Evolutionary conservation across 805 yeast species (phyloP).

Genomic region (Nakazawaea siamensis): DNA sequence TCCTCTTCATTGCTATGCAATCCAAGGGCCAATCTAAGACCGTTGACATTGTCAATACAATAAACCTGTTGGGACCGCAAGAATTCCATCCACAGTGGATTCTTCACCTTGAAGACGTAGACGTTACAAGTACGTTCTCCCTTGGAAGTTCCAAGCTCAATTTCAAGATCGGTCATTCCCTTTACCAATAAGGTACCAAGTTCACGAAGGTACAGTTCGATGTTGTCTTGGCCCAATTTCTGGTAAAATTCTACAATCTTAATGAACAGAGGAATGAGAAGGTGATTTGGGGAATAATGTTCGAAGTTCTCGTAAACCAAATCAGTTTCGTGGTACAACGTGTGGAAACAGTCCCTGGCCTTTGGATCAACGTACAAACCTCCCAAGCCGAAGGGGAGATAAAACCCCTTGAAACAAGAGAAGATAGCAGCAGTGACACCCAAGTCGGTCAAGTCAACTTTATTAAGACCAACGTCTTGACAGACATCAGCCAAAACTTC

Average conservation of each 20-base stretch:
- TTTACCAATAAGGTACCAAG: background rate
- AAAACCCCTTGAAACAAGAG: conserved; percentile 5
- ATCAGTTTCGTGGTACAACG: conserved; percentile 22
- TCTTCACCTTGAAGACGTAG: conserved; percentile 2
- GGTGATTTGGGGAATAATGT: conserved; percentile 15
- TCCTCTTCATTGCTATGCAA: too few relatives aligned
- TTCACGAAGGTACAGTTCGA: conserved; percentile 1
- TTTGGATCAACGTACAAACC: conserved; percentile 4
- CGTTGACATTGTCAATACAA: too few relatives aligned
- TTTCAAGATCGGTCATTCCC: conserved; percentile 1
- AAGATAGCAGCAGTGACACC: conserved; percentile 6
- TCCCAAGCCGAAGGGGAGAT: conserved; percentile 15
- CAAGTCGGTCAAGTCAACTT: conserved; percentile 6
- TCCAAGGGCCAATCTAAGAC: too few relatives aligned
- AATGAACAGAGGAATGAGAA: conserved; percentile 7
- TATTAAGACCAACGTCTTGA: conserved; percentile 10
- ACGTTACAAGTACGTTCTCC: conserved; percentile 1
- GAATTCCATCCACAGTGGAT: conserved; percentile 2
- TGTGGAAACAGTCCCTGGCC: background rate
- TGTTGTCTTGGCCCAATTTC: background rate
- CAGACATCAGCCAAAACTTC: conserved; percentile 10
- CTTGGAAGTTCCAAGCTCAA: background rate
- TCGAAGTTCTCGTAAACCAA: conserved; percentile 29
- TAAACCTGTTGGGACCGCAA: too few relatives aligned
- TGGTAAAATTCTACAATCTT: background rate